A percentile compares a stretch with the other conserved stretches of the same genome.
These are phyloP conservation scores for Ganoderma lucidum DNA, from an alignment of 1,284 basidiomycete genomes.

Conservation along the genomic window DNA sequence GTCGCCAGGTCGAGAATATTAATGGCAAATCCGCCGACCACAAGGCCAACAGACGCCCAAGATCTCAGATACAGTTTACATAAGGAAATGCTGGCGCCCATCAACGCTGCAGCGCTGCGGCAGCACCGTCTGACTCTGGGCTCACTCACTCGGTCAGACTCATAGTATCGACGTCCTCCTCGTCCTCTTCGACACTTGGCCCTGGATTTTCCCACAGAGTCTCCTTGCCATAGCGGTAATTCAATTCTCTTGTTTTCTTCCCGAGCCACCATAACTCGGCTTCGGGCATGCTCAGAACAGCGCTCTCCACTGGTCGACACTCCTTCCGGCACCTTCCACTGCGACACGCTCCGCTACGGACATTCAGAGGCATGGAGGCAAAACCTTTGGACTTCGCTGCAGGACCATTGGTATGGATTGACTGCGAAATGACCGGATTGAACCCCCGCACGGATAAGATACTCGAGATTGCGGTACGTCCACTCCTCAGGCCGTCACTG, in stretches of 20 bases:
- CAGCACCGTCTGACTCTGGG: too few species aligned
- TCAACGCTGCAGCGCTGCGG: background rate
- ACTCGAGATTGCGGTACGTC: conserved; percentile 74
- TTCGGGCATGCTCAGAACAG: conserved; percentile 23
- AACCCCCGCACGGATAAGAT: conserved; percentile 73
- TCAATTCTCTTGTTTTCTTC: background rate
- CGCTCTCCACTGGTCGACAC: conserved; percentile 17
- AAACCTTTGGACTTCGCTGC: conserved; percentile 51
- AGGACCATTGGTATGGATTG: conserved; percentile 88
- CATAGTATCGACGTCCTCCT: background rate
- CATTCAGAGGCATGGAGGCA: conserved; percentile 24
- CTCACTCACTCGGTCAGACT: too few species aligned
- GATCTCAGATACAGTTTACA: background rate
- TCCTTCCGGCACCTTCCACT: conserved; percentile 6
- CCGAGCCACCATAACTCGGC: background rate
- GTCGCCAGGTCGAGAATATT: background rate
- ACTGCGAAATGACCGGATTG: conserved; percentile 89
- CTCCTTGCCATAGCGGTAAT: background rate
- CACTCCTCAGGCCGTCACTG: background rate
- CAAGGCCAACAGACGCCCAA: background rate
- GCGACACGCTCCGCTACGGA: conserved; percentile 18
- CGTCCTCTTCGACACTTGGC: background rate
- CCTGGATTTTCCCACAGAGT: background rate
- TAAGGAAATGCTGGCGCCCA: background rate
- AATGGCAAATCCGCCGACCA: background rate